Base-by-base conservation (phyloP, 2,329 filamentous ascomycete genomes). In the Nigrospora oryzae region DNA sequence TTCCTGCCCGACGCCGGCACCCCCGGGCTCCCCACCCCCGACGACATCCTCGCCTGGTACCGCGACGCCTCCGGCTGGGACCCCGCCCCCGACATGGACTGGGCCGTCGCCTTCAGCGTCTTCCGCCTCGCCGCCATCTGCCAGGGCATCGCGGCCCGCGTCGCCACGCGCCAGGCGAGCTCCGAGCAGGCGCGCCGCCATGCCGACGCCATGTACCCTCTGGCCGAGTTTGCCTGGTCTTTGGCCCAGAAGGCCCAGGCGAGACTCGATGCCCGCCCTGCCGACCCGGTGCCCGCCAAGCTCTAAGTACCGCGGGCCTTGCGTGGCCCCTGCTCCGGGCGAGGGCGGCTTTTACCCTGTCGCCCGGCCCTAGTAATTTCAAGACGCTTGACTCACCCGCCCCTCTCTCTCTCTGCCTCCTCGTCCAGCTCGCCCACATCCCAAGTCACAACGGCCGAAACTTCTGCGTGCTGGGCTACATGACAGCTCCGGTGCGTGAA, bases 141-240 rank as follows among this genome's bases (percentile, higher is more conserved):
- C 54, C 93, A 98, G 70, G 93, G 93, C 3, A 97, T 98, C 61
- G 90, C 90, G 40, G 93, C 93, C 41, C 72, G 93, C 51, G 86
- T 86, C 63, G 93, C 93, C 23, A 69, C 77, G 40, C 72, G 91
- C 40, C 91, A 97, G 73, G 93, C 93, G 34, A 95, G 89, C 66
- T 95, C 89, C 63, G 85, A 80, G 46, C 79, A 85, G 61, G 93
- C 93, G 7, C 77, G 73, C 54, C 74, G 81, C 36, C 87, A 95
- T 64, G 89, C 75, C 0, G 69, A 68, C 45, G 77, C 79, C 62
- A 82, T 86, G 66, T 74, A 70, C 38, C 82, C 86, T 17, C 79
- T 91, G 70, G 89, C 84, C 0, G 74, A 88, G 63, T 73, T 85
- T 55, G 87, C 89, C 6, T 96, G 89, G 88, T 71, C 75, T 46